Percentiles rank a stretch among this genome's conserved stretches.
phyloP scores from a whole-genome alignment of 2,329 filamentous ascomycete genomes.

The Fusarium concolor region DNA sequence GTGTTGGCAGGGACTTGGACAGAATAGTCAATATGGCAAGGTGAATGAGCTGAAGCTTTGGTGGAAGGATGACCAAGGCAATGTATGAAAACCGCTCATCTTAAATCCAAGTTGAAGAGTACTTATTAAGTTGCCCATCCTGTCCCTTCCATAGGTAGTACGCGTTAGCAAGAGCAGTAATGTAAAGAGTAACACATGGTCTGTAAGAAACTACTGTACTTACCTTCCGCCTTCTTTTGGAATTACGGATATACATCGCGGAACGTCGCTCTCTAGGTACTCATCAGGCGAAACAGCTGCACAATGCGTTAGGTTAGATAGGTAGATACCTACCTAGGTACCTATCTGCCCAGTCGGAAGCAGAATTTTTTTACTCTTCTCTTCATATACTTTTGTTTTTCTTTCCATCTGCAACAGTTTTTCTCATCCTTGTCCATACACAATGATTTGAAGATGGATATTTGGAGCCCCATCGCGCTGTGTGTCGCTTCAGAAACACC shows the following conservation, averaged over 20 bases:
- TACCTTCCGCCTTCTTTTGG: background rate
- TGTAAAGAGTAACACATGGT: no score
- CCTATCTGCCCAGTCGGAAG: background rate
- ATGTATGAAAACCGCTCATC: background rate
- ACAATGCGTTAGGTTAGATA: background rate
- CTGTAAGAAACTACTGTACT: no score
- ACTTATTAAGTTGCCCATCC: no score
- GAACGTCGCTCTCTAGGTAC: background rate
- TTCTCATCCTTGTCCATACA: background rate
- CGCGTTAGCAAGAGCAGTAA: no score
- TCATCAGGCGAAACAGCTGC: background rate
- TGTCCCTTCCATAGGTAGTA: no score
- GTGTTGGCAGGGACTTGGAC: background rate
- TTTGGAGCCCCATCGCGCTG: background rate
- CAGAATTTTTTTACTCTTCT: background rate
- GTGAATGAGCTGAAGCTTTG: conserved; percentile 22
- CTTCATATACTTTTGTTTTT: background rate
- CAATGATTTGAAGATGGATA: background rate
- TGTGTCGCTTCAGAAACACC: conserved; percentile 8
- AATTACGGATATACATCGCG: no score
- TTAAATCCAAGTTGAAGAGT: background rate
- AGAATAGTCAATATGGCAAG: conserved; percentile 1
- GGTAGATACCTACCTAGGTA: no score
- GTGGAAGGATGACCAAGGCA: conserved; percentile 1
- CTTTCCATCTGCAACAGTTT: background rate